Base-by-base conservation (phyloP, 2,329 filamentous ascomycete genomes). In the Xylaria sp. region DNA sequence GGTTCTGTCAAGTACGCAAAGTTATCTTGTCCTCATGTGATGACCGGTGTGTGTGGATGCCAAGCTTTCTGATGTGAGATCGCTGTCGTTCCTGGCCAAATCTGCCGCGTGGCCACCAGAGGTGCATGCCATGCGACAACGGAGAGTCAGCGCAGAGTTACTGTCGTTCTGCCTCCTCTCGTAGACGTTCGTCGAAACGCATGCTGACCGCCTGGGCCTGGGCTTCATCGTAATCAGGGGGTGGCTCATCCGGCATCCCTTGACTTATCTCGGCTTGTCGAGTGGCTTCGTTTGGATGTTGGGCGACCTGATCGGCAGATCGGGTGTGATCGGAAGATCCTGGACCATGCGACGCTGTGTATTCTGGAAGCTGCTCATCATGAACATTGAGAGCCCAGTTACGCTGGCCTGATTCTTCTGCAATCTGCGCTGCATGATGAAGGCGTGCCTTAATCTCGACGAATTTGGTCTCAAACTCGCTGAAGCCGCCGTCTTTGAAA, bases 401-500 rank as follows among this genome's bases (percentile, higher is more conserved):
- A 54, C 80, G 83, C 72, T 84, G 85, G n/a, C 90, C 90, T 71
- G 86, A 89, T 75, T 92, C 91, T 64, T 90, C 82, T 38, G 90
- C 90, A 67, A 92, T 86, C 65, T 96, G 92, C 44, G 94, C 88
- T 7, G 90, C 93, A 75, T 97, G 93, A 72, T 91, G 87, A 65
- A 97, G 82, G 6, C 93, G 88, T 77, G 97, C 94, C 77, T 93
- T 94, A 72, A 97, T 89, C 65, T 92, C 86, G 75, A 97, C 93
- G 77, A 94, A 97, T 61, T 88, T 88, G 59, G 89, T 88, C 75
- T 94, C 91, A 77, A 97, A 98, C 74, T 97, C 94, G 79, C 92
- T 96, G 67, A 94, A 94, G n/a, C 95, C 95, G 51, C 95, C 95
- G 71, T 98, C 94, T 78, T 94, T 94, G 84, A 98, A 98, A 26